Percentiles rank a stretch among this genome's conserved stretches.
phyloP scores from a whole-genome alignment of 1,139 yeast genomes.

The Debaryomycetaceae sp. region DNA sequence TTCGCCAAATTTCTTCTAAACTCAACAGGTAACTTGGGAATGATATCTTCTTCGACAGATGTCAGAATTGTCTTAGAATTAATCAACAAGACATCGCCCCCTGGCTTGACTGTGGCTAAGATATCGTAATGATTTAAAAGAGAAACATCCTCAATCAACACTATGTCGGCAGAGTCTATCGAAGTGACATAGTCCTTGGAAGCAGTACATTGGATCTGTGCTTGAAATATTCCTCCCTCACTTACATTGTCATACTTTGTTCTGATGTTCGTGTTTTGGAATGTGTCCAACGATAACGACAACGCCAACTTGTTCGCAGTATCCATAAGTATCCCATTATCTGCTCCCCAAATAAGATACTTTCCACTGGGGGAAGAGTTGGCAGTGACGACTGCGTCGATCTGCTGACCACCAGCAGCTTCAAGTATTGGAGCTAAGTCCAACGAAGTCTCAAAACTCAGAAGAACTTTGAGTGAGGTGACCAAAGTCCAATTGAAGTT shows the following conservation, averaged over 20 bases:
- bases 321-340: conserved; percentile 51
- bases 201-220: conserved; percentile 56
- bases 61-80: conserved; percentile 38
- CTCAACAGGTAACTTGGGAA: conserved; percentile 48
- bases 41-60: conserved; percentile 41
- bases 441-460: conserved; percentile 38
- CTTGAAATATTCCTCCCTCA: conserved; percentile 75
- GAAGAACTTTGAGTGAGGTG: conserved; percentile 48
- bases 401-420: conserved; percentile 5
- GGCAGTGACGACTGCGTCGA: conserved; percentile 28
- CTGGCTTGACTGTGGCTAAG: conserved; percentile 53
- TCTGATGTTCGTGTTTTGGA: conserved; percentile 52
- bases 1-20: conserved; percentile 55
- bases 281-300: conserved; percentile 64
- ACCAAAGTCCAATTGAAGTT: conserved; percentile 57
- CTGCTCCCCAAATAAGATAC: conserved; percentile 67
- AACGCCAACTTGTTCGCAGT: conserved; percentile 69
- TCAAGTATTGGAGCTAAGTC: conserved; percentile 19
- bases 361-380: conserved; percentile 46
- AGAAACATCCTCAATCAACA: conserved; percentile 57
- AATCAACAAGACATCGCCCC: conserved; percentile 54
- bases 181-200: conserved; percentile 23
- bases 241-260: conserved; percentile 67
- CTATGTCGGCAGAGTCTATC: conserved; percentile 60
- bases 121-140: conserved; percentile 59